These are phyloP conservation scores for Thymus mandschuricus DNA, from an alignment of 257 asterid species.

Conservation along the genomic window DNA sequence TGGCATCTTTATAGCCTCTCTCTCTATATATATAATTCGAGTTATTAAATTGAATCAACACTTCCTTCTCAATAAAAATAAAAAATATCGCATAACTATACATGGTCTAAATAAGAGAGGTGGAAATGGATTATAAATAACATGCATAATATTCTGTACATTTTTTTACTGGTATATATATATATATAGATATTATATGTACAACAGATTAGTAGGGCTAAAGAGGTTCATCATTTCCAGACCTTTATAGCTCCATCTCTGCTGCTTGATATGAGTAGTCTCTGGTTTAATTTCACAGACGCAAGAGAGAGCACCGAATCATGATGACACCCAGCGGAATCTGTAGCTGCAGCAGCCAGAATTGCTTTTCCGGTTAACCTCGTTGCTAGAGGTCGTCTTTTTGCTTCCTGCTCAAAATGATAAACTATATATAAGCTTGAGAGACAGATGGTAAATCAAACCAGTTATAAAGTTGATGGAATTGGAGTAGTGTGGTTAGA, in stretches of 20 bases:
- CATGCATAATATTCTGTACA: conserved; percentile 39
- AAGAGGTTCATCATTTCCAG: conserved; percentile 70
- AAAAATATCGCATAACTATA: not conserved
- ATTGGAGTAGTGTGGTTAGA: not conserved
- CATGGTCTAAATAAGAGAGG: not conserved
- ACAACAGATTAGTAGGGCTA: conserved; percentile 40
- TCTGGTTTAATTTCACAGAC: conserved; percentile 89
- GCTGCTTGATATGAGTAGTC: conserved; percentile 93
- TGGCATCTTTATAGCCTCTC: too few relatives aligned
- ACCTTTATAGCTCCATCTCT: conserved; percentile 99
- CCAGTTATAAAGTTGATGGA: not conserved
- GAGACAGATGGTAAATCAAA: not conserved
- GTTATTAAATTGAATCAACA: too few relatives aligned
- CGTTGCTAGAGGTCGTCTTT: conserved; percentile 70
- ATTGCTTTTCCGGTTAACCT: conserved; percentile 72
- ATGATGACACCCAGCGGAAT: conserved; percentile 95
- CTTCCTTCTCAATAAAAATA: too few relatives aligned
- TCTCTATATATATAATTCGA: too few relatives aligned
- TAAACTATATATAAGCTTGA: conserved; percentile 13
- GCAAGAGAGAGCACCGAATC: conserved; percentile 90
- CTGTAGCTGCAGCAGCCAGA: conserved; percentile 88
- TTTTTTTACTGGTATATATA: conserved; percentile 3
- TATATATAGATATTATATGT: conserved; percentile 34
- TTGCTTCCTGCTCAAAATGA: conserved; percentile 65
- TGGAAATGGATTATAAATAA: not conserved